Evolutionary conservation across 2,329 filamentous ascomycete species (phyloP).

Genomic region (Rhexocercosporidium sp.): DNA sequence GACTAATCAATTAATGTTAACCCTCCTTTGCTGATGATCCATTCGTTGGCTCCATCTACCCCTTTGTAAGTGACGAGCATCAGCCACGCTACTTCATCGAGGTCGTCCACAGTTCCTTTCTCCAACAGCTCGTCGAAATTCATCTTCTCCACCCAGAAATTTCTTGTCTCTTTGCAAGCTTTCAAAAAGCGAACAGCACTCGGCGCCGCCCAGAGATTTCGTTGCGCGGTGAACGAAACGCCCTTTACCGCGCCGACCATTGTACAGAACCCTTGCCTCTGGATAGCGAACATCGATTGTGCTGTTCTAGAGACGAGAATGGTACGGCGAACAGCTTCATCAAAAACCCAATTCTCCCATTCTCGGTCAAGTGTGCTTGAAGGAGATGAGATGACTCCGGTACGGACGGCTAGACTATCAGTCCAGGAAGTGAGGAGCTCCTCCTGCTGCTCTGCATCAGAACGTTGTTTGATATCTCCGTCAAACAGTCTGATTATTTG

Average conservation of each 20-base stretch:
- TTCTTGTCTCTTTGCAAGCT: conserved; percentile 5
- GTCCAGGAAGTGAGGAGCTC: conserved; percentile 36
- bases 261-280: conserved; percentile 27
- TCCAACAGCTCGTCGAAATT: conserved; percentile 10
- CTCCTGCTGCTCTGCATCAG: conserved; percentile 36
- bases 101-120: conserved; percentile 13
- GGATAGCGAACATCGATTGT: conserved; percentile 24
- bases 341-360: conserved; percentile 38
- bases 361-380: conserved; percentile 1
- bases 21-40: conserved; percentile 21
- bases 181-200: conserved; percentile 21
- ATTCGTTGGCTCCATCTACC: conserved; percentile 25
- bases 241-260: conserved; percentile 19
- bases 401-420: conserved; percentile 24
- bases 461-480: conserved; percentile 37
- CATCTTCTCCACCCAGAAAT: conserved; percentile 12
- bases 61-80: conserved; percentile 28
- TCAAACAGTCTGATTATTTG: conserved; percentile 42
- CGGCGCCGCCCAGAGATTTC: conserved; percentile 23
- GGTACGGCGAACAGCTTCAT: conserved; percentile 40
- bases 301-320: conserved; percentile 25
- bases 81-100: conserved; percentile 25
- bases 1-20: conserved; percentile 13
- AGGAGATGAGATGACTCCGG: neutral
- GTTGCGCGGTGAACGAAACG: conserved; percentile 23